A percentile compares a stretch with the other conserved stretches of the same genome.
phyloP scores from a whole-genome alignment of 106 monocot species.

The Vanilla planifolia region DNA sequence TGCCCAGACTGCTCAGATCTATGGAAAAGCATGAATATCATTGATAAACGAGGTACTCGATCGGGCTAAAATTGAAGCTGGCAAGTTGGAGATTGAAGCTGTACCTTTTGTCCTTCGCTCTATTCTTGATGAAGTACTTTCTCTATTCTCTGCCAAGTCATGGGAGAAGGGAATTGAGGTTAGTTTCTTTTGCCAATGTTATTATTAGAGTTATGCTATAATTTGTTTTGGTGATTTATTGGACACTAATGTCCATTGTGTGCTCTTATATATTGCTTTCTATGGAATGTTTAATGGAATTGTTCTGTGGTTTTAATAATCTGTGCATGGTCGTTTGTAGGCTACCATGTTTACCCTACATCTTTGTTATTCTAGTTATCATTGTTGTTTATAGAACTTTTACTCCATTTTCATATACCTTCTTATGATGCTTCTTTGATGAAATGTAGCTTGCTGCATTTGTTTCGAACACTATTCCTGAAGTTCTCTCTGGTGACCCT shows the following conservation, averaged over 20 bases:
- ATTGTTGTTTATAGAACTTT: too few relatives aligned
- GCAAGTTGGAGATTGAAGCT: conserved; percentile 83
- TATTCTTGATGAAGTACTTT: conserved; percentile 84
- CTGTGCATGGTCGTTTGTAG: too few relatives aligned
- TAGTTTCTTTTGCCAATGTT: neutral
- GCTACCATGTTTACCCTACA: too few relatives aligned
- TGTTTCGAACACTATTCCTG: conserved; percentile 75
- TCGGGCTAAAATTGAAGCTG: conserved; percentile 89
- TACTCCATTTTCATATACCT: neutral
- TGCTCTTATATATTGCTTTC: too few relatives aligned
- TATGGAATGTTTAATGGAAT: too few relatives aligned
- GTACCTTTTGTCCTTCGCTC: conserved; percentile 86
- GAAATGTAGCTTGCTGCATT: conserved; percentile 82
- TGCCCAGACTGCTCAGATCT: conserved; percentile 92
- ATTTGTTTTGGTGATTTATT: too few relatives aligned
- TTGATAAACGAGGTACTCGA: conserved; percentile 98
- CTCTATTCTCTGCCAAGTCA: conserved; percentile 77
- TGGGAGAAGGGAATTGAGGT: conserved; percentile 90
- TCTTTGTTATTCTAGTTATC: too few relatives aligned
- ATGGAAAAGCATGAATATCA: conserved; percentile 87
- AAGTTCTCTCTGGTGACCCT: conserved; percentile 82
- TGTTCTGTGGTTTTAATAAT: too few relatives aligned
- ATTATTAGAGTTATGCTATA: neutral
- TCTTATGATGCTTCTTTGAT: conserved; percentile 9
- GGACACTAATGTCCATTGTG: too few relatives aligned